Evolutionary conservation across 2,329 filamentous ascomycete genomes (phyloP).

Genomic region (Acrodontium crateriforme): DNA sequence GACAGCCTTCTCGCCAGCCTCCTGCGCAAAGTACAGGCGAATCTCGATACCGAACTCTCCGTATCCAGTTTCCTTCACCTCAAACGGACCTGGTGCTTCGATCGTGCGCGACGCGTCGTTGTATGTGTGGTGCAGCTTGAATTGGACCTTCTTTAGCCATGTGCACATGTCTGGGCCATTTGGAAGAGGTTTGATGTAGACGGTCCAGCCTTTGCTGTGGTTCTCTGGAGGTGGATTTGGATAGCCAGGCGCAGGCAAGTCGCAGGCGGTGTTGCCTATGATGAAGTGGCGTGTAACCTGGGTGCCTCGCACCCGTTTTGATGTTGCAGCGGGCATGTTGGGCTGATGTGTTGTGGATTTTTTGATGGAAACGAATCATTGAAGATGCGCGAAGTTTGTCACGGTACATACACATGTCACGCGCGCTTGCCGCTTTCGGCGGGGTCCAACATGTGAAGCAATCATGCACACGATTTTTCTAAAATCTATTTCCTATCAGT

Average conservation of each 20-base stretch:
- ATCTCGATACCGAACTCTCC: constrained; percentile 96
- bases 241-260: constrained; percentile 61
- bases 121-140: constrained; percentile 96
- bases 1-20: constrained; percentile 83
- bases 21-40: constrained; percentile 81
- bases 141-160: constrained; percentile 94
- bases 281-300: constrained; percentile 24
- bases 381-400: too few species aligned
- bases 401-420: too few species aligned
- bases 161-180: constrained; percentile 76
- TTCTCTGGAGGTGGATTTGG: constrained; percentile 66
- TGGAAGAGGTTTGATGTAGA: constrained; percentile 83
- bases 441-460: too few species aligned
- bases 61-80: constrained; percentile 88
- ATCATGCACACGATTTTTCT: too few species aligned
- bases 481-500: too few species aligned
- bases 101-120: constrained; percentile 77
- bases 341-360: too few species aligned
- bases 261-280: constrained; percentile 36
- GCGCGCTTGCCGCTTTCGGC: too few species aligned
- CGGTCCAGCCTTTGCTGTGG: constrained; percentile 93
- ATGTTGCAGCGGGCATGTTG: constrained; percentile 24
- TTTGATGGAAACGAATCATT: too few species aligned
- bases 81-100: constrained; percentile 61
- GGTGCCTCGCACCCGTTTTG: constrained; percentile 22